These are phyloP conservation scores for Blastobotrys petasosporus DNA, from an alignment of 1,139 yeast genomes.

Conservation along the genomic window DNA sequence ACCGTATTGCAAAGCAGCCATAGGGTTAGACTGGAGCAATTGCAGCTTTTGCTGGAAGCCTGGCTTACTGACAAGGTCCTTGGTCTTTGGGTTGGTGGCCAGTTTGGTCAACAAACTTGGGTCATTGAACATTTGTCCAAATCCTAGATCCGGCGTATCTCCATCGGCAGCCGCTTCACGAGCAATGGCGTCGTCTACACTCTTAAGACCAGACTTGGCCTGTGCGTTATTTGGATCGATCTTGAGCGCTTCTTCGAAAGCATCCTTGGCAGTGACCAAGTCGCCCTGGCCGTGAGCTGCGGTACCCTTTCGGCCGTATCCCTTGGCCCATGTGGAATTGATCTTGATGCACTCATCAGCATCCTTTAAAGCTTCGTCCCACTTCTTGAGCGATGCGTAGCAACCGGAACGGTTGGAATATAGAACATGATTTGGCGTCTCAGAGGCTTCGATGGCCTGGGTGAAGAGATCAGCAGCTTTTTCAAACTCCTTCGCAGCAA, in stretches of 20 bases:
- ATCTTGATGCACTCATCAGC: conserved; percentile 77
- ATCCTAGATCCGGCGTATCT: conserved; percentile 64
- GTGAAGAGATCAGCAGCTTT: conserved; percentile 77
- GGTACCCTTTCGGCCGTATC: conserved; percentile 89
- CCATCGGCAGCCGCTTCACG: conserved; percentile 37
- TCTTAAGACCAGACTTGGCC: conserved; percentile 76
- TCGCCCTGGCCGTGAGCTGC: conserved; percentile 84
- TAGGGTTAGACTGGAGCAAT: conserved; percentile 66
- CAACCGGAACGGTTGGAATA: conserved; percentile 94
- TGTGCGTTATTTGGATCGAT: conserved; percentile 77
- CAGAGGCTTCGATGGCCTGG: conserved; percentile 81
- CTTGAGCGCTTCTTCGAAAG: conserved; percentile 77
- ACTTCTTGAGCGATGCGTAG: conserved; percentile 73
- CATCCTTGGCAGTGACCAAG: conserved; percentile 47
- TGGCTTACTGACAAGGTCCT: conserved; percentile 83
- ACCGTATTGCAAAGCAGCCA: conserved; percentile 52
- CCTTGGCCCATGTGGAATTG: conserved; percentile 88
- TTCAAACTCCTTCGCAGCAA: conserved; percentile 76
- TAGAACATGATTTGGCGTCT: conserved; percentile 79
- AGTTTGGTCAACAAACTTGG: conserved; percentile 74
- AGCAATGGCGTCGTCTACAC: conserved; percentile 55
- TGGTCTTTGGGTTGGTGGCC: conserved; percentile 79
- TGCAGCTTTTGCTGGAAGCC: conserved; percentile 66
- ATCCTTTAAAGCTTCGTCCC: conserved; percentile 67
- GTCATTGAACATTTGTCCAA: conserved; percentile 71